phyloP scores from a whole-genome alignment of 371 early-diverging fungal species.

The Mucor ambiguus region DNA sequence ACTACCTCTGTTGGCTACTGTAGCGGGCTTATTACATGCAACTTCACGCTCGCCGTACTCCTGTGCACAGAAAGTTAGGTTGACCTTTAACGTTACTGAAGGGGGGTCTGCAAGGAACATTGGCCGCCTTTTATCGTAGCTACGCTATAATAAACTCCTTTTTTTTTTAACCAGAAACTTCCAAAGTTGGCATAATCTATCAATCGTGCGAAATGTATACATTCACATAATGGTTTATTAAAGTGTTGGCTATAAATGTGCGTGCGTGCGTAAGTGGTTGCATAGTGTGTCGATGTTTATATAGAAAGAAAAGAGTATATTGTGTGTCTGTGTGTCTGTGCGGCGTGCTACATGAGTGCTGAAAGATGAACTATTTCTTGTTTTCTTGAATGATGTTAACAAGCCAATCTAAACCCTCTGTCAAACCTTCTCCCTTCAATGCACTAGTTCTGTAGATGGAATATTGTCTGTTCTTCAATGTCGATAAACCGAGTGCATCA shows the following conservation, averaged over 20 bases:
- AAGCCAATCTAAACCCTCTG: slow-evolving; percentile 89
- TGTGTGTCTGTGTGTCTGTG: background rate
- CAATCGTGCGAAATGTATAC: background rate
- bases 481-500: slow-evolving; percentile 83
- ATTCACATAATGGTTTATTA: background rate
- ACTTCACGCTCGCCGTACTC: background rate
- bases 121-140: background rate
- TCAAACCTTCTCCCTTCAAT: slow-evolving; percentile 92
- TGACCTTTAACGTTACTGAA: background rate
- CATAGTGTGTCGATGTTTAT: background rate
- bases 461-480: slow-evolving; percentile 86
- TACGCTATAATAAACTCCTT: background rate
- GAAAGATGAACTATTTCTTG: slow-evolving; percentile 33
- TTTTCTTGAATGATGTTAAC: slow-evolving; percentile 56
- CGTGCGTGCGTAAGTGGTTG: background rate
- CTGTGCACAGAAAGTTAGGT: background rate
- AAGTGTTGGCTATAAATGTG: background rate
- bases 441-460: slow-evolving; percentile 95
- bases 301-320: background rate
- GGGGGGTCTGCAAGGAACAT: background rate
- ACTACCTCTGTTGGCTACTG: background rate
- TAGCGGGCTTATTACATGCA: background rate
- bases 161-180: background rate
- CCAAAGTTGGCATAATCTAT: background rate
- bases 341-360: background rate